phyloP scores from a whole-genome alignment of 176 grass and related monocot species.

The Ampelocalamus luodianensis region DNA sequence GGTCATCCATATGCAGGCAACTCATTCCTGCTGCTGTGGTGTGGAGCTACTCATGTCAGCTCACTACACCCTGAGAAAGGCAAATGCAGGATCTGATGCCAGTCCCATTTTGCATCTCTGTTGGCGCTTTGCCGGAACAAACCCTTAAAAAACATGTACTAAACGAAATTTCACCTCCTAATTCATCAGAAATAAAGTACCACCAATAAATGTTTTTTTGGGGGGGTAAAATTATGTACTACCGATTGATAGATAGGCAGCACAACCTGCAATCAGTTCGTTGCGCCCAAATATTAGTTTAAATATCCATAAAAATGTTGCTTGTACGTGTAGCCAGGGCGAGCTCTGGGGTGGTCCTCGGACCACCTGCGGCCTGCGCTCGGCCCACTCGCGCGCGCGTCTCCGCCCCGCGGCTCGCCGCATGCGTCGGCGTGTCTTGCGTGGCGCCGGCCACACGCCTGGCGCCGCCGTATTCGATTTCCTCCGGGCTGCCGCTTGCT shows the following conservation, averaged over 20 bases:
- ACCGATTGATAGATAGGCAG: neutral
- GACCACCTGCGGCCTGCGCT: no score
- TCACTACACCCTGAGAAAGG: slow-evolving; percentile 12
- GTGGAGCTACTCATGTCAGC: slow-evolving; percentile 34
- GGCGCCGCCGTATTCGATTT: no score
- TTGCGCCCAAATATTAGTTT: neutral
- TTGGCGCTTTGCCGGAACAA: slow-evolving; percentile 1
- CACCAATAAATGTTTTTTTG: neutral
- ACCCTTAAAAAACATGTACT: neutral
- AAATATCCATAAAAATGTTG: neutral
- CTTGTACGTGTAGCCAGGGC: no score
- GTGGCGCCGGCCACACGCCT: no score
- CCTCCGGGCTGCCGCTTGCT: no score
- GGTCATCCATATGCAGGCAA: neutral
- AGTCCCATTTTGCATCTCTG: slow-evolving; percentile 30
- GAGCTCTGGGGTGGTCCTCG: no score
- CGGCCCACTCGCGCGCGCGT: no score
- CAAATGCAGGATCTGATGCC: slow-evolving; percentile 20
- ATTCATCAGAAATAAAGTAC: neutral
- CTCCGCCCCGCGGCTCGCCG: no score
- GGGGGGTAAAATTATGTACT: neutral
- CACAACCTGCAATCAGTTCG: neutral
- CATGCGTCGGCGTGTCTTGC: no score
- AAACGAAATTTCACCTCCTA: neutral
- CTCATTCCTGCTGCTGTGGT: neutral